phyloP scores from a whole-genome alignment of 805 yeast genomes.

The Ogataea paradorogensis region DNA sequence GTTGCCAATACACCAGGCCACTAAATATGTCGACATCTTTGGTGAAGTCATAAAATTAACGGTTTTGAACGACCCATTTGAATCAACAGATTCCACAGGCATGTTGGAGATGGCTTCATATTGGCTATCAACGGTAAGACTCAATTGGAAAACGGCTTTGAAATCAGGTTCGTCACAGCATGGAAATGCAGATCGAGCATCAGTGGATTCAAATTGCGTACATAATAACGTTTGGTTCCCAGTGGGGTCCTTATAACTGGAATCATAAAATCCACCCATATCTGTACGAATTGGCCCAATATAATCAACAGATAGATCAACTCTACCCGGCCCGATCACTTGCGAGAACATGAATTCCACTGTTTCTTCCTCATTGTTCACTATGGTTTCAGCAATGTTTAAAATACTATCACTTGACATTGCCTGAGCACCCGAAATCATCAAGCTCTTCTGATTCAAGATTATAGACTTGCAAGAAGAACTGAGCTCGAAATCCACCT shows the following conservation, averaged over 20 bases:
- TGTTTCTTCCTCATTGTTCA: conserved; percentile 51
- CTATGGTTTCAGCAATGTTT: conserved; percentile 27
- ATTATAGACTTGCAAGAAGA: conserved; percentile 43
- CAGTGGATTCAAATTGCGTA: conserved; percentile 59
- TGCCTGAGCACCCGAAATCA: conserved; percentile 27
- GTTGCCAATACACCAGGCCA: conserved; percentile 59
- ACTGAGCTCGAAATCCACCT: conserved; percentile 44
- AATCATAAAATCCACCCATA: conserved; percentile 56
- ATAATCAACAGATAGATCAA: conserved; percentile 36
- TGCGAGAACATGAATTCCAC: conserved; percentile 55
- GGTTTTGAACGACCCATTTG: conserved; percentile 17
- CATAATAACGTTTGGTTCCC: conserved; percentile 43
- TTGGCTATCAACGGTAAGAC: conserved; percentile 33
- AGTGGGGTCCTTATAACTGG: conserved; percentile 38
- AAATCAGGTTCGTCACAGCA: conserved; percentile 55
- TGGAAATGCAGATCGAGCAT: conserved; percentile 58
- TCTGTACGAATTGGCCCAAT: conserved; percentile 48
- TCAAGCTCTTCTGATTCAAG: conserved; percentile 47
- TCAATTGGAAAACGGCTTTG: conserved; percentile 55
- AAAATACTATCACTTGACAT: conserved; percentile 19
- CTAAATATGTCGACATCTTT: conserved; percentile 52
- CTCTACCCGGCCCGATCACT: conserved; percentile 29
- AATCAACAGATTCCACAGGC: conserved; percentile 34
- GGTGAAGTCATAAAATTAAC: conserved; percentile 48
- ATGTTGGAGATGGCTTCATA: conserved; percentile 45